Evolutionary conservation across 208 protist species (phyloP).

Genomic region (Porcisia deanei): DNA sequence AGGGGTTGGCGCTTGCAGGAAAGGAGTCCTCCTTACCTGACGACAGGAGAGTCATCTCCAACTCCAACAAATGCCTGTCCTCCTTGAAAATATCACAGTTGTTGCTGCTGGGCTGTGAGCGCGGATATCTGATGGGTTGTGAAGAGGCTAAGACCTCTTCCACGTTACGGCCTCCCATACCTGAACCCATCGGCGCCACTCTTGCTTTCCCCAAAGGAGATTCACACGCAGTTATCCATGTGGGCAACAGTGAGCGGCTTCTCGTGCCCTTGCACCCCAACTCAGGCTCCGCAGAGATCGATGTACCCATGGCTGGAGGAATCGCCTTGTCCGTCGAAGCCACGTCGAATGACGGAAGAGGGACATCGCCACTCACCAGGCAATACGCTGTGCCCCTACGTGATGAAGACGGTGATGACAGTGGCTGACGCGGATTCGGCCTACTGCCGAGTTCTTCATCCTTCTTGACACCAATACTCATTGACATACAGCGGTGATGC

Average conservation of each 20-base stretch:
- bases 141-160: not conserved
- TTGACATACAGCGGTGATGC: not conserved
- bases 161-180: not conserved
- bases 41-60: not conserved
- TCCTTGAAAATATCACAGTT: not conserved
- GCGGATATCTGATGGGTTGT: not conserved
- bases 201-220: not conserved
- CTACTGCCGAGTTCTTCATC: not conserved
- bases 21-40: not conserved
- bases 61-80: not conserved
- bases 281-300: not conserved
- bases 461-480: not conserved
- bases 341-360: not conserved
- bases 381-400: not conserved
- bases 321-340: not conserved
- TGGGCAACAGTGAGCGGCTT: not conserved
- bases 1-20: not conserved
- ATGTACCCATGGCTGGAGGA: not conserved
- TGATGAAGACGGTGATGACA: constrained; percentile 8
- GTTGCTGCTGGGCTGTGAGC: not conserved
- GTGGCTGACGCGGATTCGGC: not conserved
- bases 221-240: not conserved
- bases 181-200: not conserved
- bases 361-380: not conserved
- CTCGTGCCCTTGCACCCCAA: not conserved